Evolutionary conservation across 1,284 basidiomycete species (phyloP).

Genomic region (Termitomyces sp.): DNA sequence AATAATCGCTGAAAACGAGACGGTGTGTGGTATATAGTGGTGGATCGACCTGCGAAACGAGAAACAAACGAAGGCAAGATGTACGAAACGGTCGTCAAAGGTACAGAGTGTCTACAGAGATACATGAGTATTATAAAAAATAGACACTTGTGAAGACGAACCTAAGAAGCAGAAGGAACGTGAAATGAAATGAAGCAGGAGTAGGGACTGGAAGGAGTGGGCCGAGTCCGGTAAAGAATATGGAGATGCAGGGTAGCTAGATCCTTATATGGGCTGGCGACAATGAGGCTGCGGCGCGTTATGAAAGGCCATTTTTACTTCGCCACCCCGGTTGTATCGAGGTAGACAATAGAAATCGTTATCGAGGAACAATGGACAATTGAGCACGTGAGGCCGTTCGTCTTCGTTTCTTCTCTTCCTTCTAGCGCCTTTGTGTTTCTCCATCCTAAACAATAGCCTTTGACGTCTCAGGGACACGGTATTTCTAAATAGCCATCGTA

Average conservation of each 20-base stretch:
- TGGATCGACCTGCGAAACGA: constrained; percentile 67
- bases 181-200: constrained; percentile 6
- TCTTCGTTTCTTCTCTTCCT: constrained; percentile 8
- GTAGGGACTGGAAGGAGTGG: constrained; percentile 1
- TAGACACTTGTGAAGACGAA: constrained; percentile 1
- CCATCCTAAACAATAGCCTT: constrained; percentile 12
- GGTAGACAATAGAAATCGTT: constrained; percentile 17
- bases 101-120: constrained; percentile 3
- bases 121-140: constrained; percentile 2
- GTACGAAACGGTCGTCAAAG: constrained; percentile 10
- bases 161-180: constrained; percentile 11
- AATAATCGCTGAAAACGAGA: constrained; percentile 20
- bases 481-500: constrained; percentile 3
- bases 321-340: not conserved
- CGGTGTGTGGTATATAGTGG: constrained; percentile 11
- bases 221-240: constrained; percentile 13
- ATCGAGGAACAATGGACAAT: constrained; percentile 15
- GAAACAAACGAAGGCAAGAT: constrained; percentile 3
- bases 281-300: constrained; percentile 12
- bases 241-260: not conserved
- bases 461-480: constrained; percentile 1
- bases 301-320: not conserved
- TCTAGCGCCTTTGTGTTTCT: constrained; percentile 12
- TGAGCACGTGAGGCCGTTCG: constrained; percentile 8
- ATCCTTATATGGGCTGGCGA: constrained; percentile 12